These are phyloP conservation scores for Leptosphaerulina australis DNA, from an alignment of 2,329 filamentous ascomycete species.

Conservation along the genomic window DNA sequence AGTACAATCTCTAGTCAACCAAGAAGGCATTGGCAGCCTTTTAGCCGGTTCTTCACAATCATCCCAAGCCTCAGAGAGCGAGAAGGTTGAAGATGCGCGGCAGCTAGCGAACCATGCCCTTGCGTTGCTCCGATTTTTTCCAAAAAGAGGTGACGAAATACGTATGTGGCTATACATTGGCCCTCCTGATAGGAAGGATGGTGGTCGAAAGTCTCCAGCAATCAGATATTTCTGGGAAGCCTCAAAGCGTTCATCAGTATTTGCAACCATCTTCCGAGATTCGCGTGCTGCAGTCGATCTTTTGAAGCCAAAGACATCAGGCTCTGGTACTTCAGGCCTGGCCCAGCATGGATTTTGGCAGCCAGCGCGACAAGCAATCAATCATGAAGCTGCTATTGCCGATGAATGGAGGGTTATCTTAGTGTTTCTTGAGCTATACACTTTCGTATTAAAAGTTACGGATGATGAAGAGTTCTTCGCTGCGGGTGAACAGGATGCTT, in stretches of 20 bases:
- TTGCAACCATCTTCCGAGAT: conserved; percentile 62
- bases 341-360: conserved; percentile 42
- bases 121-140: conserved; percentile 84
- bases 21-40: conserved; percentile 72
- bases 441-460: conserved; percentile 87
- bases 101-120: conserved; percentile 85
- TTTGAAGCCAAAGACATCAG: conserved; percentile 53
- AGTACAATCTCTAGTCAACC: conserved; percentile 73
- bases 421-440: conserved; percentile 92
- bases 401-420: conserved; percentile 88
- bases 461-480: conserved; percentile 96
- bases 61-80: conserved; percentile 45
- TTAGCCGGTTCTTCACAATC: conserved; percentile 54
- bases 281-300: conserved; percentile 64
- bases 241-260: conserved; percentile 63
- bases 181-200: conserved; percentile 57
- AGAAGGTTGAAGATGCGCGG: conserved; percentile 65
- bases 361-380: conserved; percentile 38
- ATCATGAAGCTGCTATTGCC: conserved; percentile 52
- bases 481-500: conserved; percentile 49
- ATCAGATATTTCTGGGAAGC: conserved; percentile 87
- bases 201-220: conserved; percentile 60
- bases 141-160: conserved; percentile 80
- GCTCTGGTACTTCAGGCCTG: conserved; percentile 17
- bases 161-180: conserved; percentile 92